phyloP scores from a whole-genome alignment of 371 early-diverging fungal genomes.

The Nematocida sp. region DNA sequence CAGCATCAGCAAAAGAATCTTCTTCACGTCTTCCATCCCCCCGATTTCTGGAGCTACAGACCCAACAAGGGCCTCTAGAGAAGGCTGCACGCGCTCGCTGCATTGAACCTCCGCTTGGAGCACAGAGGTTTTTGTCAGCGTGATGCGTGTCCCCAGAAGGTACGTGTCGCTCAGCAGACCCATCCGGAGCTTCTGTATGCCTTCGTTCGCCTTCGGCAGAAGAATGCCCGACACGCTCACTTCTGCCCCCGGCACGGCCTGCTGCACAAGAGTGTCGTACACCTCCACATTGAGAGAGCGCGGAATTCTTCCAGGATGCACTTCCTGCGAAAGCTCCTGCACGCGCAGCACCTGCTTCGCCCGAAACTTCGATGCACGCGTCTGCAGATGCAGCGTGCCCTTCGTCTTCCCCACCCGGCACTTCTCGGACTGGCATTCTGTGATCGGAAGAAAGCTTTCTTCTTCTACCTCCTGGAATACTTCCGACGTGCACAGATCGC shows the following conservation, averaged over 20 bases:
- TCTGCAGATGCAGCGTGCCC: constrained; percentile 82
- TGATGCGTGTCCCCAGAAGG: constrained; percentile 76
- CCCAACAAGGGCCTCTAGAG: constrained; percentile 71
- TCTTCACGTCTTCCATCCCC: constrained; percentile 92
- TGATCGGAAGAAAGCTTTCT: constrained; percentile 71
- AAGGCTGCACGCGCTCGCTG: not conserved
- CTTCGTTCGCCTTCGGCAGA: constrained; percentile 83
- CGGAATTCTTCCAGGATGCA: constrained; percentile 94
- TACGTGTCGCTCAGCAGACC: constrained; percentile 89
- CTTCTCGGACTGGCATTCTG: constrained; percentile 75
- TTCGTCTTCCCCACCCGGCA: constrained; percentile 76
- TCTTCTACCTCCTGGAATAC: constrained; percentile 80
- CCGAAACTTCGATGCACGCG: constrained; percentile 79
- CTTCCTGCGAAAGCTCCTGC: constrained; percentile 74
- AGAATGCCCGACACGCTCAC: constrained; percentile 80
- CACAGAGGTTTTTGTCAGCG: constrained; percentile 77
- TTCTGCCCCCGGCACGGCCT: constrained; percentile 79
- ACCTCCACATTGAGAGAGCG: constrained; percentile 81
- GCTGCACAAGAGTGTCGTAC: constrained; percentile 74
- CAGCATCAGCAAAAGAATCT: constrained; percentile 83
- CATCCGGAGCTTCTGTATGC: constrained; percentile 79
- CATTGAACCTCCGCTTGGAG: constrained; percentile 68
- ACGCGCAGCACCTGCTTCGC: constrained; percentile 59
- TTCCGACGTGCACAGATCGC: constrained; percentile 90
- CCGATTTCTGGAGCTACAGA: constrained; percentile 87